A percentile compares a stretch with the other conserved stretches of the same genome.
Conservation (phyloP, 805 yeast species). For the Starmera caribaea region DNA sequence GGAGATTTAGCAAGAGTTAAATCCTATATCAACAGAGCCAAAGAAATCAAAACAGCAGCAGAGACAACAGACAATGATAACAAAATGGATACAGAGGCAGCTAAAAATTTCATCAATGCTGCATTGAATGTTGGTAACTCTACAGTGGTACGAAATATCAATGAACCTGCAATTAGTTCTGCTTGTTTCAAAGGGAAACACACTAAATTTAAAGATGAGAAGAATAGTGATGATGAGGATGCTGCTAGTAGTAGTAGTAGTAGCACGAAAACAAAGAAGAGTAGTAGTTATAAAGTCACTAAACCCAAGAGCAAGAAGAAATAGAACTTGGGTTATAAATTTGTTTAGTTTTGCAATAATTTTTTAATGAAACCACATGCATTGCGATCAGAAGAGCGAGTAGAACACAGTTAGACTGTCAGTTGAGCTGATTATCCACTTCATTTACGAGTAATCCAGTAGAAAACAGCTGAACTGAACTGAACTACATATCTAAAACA, state of each 20-base stretch:
- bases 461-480: no score
- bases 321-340: no score
- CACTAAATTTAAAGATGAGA: conserved; percentile 32
- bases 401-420: no score
- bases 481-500: no score
- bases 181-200: conserved; percentile 46
- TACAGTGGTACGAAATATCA: conserved; percentile 9
- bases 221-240: conserved; percentile 6
- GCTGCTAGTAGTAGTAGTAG: not conserved
- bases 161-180: conserved; percentile 42
- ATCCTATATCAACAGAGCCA: conserved; percentile 52
- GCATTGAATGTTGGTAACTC: conserved; percentile 30
- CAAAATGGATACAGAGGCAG: conserved; percentile 26
- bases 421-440: no score
- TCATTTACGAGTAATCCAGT: no score
- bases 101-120: conserved; percentile 35
- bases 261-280: not conserved
- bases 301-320: not conserved
- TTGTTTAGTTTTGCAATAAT: no score
- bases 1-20: conserved; percentile 58
- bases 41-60: conserved; percentile 6
- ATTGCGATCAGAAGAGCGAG: no score
- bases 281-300: not conserved
- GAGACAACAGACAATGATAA: conserved; percentile 8
- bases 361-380: no score